Base-by-base conservation (phyloP, 495 filamentous ascomycete genomes). In the Platismatia glauca region DNA sequence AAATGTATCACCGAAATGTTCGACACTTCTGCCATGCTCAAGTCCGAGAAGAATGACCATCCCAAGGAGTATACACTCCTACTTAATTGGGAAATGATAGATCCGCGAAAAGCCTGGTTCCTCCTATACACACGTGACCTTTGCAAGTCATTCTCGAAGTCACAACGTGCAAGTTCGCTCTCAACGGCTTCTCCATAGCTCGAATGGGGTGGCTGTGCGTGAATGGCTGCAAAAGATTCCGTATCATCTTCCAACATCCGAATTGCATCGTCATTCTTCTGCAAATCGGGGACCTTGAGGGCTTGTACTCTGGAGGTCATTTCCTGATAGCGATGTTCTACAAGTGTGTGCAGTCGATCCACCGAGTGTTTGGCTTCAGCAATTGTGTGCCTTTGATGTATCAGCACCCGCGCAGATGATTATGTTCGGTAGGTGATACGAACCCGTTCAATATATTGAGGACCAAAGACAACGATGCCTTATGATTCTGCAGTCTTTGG, bases 1-100 rank as follows among this genome's bases (percentile, higher is more conserved):
- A 66, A 22, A 24, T 59, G 44, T 7, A 66, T 34, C 20, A 63
- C 64, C 4, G 64, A 66, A 43, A 66, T 63, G 44, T 59, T 63
- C 18, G 64, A 66, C 22, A 66, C 55, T 56, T 63, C 55, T 16
- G 64, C 55, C 39, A 58, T 38, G 43, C 64, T 66, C 20, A 66
- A 8, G 16, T 39, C 48, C 3, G 64, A 66, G 3, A 66, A 43
- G 18, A 34, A 62, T 5, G 64, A 66, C 55, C 55, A 66, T 39
- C 34, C 27, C n/a, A 44, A 50, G 3, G 52, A 55, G 38, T 34
- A 55, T 1, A 41, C 38, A 60, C 38, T 37, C 1, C 15, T 43
- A 3, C 55, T 52, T 15, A 20, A 27, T 33, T 22, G 27, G 7
- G 64, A 66, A 43, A 27, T 43, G 24, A 16, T 18, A 4, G 64